Percentiles rank a stretch among this genome's conserved stretches.
Evolutionary conservation across 805 yeast genomes (phyloP).

Genomic region (Kurtzmaniella fragi): DNA sequence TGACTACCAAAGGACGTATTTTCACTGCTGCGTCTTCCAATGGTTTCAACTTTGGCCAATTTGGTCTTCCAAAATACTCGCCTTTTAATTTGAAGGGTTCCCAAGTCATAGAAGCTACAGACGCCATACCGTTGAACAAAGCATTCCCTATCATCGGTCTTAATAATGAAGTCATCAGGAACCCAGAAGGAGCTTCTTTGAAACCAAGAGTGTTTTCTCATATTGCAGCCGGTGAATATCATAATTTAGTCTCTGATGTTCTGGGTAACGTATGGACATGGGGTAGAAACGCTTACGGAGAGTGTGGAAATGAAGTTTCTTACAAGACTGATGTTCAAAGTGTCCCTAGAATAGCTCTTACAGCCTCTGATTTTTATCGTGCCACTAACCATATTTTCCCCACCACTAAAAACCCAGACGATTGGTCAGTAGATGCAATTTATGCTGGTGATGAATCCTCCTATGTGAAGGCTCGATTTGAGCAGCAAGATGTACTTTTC

Average conservation of each 20-base stretch:
- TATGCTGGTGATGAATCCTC: constrained; percentile 67
- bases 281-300: constrained; percentile 85
- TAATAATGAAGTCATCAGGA: constrained; percentile 38
- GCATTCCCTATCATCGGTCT: constrained; percentile 51
- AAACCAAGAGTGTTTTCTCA: constrained; percentile 44
- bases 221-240: constrained; percentile 71
- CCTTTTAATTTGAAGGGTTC: constrained; percentile 45
- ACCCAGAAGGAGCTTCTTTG: constrained; percentile 13
- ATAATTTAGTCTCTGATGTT: constrained; percentile 64
- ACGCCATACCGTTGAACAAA: constrained; percentile 16
- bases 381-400: constrained; percentile 27
- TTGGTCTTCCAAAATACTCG: constrained; percentile 70
- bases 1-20: constrained; percentile 56
- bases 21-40: constrained; percentile 53
- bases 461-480: constrained; percentile 22
- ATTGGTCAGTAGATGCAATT: constrained; percentile 47
- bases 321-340: constrained; percentile 65
- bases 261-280: constrained; percentile 75
- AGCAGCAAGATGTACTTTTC: constrained; percentile 28
- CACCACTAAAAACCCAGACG: constrained; percentile 28
- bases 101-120: constrained; percentile 28
- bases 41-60: constrained; percentile 65
- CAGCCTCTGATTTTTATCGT: constrained; percentile 9
- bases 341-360: constrained; percentile 50
- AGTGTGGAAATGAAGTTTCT: constrained; percentile 66